Evolutionary conservation across 2,329 filamentous ascomycete genomes (phyloP).

Genomic region (Arthrinium phaeospermum): DNA sequence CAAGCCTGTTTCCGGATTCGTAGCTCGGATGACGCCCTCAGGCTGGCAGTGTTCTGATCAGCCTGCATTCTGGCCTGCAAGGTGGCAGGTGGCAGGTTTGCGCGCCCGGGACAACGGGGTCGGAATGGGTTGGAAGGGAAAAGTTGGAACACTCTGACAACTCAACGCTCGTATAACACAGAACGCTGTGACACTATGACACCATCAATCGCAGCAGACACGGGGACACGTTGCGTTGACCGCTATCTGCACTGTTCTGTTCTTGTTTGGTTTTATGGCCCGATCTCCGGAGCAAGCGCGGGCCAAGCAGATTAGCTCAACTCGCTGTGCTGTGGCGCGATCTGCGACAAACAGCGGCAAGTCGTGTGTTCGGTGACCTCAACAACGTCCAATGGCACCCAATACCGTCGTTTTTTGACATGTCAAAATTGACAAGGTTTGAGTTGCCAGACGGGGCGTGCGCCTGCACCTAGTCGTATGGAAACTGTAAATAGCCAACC

Average conservation of each 20-base stretch:
- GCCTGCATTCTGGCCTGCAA: background rate
- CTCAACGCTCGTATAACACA: background rate
- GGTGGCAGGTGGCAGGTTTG: background rate
- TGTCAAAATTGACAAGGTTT: background rate
- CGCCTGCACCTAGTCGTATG: background rate
- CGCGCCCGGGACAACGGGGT: background rate
- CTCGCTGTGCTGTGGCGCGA: background rate
- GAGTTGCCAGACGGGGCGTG: background rate
- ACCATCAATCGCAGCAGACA: background rate
- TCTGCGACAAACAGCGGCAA: background rate
- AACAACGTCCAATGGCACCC: background rate
- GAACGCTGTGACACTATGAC: background rate
- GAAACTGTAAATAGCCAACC: background rate
- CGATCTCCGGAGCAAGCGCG: background rate
- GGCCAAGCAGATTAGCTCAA: background rate
- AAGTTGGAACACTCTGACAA: background rate
- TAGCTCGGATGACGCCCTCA: background rate
- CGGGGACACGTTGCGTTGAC: background rate
- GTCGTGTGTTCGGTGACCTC: background rate
- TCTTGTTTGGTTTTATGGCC: background rate
- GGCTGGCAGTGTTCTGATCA: background rate
- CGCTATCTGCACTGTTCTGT: background rate
- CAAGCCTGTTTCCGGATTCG: conserved; percentile 7
- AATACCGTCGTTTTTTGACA: background rate
- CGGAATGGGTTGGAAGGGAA: background rate